Conservation (phyloP, 805 yeast genomes). For the Ogataea populi-albae region DNA sequence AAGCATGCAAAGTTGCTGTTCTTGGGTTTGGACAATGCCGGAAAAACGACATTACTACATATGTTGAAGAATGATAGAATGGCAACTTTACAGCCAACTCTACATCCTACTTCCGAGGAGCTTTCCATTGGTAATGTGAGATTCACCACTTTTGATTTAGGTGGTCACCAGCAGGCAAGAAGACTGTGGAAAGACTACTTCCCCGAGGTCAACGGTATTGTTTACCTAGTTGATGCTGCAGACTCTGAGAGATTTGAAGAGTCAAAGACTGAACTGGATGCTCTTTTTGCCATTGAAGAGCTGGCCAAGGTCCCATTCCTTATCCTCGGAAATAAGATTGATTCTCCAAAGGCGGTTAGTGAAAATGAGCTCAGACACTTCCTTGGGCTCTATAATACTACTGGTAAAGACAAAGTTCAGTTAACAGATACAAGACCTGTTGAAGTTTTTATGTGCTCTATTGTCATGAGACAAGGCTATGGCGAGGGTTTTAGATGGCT, state of each 20-base stretch:
- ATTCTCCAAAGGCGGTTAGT: slow-evolving; percentile 87
- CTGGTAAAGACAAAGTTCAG: slow-evolving; percentile 80
- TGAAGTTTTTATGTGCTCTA: slow-evolving; percentile 96
- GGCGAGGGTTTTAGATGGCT: slow-evolving; percentile 99
- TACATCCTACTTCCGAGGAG: slow-evolving; percentile 98
- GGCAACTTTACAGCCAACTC: slow-evolving; percentile 96
- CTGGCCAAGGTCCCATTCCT: slow-evolving; percentile 86
- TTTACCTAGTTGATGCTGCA: slow-evolving; percentile 94
- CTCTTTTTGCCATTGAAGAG: slow-evolving; percentile 89
- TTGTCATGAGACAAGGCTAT: slow-evolving; percentile 97
- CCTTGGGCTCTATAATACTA: slow-evolving; percentile 81
- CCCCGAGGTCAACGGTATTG: slow-evolving; percentile 99
- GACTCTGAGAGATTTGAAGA: slow-evolving; percentile 94
- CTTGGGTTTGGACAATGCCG: slow-evolving; percentile 96
- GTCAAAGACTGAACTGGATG: slow-evolving; percentile 92
- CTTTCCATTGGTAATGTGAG: slow-evolving; percentile 93
- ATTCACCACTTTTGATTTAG: slow-evolving; percentile 97
- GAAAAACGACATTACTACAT: slow-evolving; percentile 86
- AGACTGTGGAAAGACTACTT: slow-evolving; percentile 99
- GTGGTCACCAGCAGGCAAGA: slow-evolving; percentile 99
- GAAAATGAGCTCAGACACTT: slow-evolving; percentile 93
- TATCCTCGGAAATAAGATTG: slow-evolving; percentile 95
- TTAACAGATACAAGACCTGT: slow-evolving; percentile 79
- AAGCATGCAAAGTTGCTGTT: slow-evolving; percentile 95
- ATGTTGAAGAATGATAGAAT: slow-evolving; percentile 92